Evolutionary conservation across 345 rosid species (phyloP).

Genomic region (Salix udensis): DNA sequence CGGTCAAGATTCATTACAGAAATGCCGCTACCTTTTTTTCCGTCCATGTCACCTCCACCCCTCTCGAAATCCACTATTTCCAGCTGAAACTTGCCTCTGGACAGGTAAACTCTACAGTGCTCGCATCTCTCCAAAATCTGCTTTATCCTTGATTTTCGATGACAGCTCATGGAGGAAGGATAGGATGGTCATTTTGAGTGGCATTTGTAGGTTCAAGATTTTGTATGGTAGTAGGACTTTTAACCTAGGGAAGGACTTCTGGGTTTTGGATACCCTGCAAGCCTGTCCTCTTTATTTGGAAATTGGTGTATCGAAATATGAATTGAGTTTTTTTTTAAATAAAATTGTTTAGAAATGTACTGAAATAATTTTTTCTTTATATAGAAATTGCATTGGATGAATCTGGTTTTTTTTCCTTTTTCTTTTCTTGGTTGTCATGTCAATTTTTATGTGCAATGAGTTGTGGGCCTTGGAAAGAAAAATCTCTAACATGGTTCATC

Average conservation of each 20-base stretch:
- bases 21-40: slow-evolving; percentile 82
- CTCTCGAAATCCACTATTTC: slow-evolving; percentile 65
- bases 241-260: neutral
- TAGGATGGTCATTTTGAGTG: slow-evolving; percentile 6
- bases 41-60: slow-evolving; percentile 86
- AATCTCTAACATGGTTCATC: neutral
- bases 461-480: neutral
- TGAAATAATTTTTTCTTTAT: too few species aligned
- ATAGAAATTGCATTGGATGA: neutral
- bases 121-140: neutral
- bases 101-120: slow-evolving; percentile 38
- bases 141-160: neutral
- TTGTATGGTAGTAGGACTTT: neutral
- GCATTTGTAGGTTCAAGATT: neutral
- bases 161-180: neutral
- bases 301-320: neutral
- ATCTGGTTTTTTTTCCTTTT: neutral
- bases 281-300: neutral
- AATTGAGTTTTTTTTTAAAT: too few species aligned
- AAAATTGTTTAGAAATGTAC: too few species aligned
- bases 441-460: neutral
- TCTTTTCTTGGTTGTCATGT: neutral
- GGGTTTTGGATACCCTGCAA: neutral
- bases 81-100: slow-evolving; percentile 82
- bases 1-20: slow-evolving; percentile 76